Base-by-base conservation (phyloP, 2,329 filamentous ascomycete species). In the Fusarium secorum region DNA sequence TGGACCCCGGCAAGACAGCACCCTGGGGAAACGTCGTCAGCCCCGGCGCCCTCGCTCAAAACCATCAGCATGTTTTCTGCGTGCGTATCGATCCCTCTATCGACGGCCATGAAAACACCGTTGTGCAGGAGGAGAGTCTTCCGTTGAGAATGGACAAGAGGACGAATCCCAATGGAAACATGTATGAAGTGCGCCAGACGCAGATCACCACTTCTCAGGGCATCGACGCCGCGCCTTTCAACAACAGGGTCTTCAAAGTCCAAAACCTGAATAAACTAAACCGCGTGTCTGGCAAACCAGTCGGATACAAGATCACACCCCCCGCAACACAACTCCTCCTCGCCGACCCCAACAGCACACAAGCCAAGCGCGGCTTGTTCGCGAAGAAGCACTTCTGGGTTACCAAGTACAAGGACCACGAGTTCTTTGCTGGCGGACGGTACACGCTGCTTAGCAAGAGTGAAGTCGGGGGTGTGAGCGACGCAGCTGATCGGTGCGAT, bases 1-100 rank as follows among this genome's bases (percentile, higher is more conserved):
- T 91, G 60, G 86, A 87, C 60, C 86, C 80, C 73, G 85, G 86
- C 71, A 86, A 84, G 61, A 81, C 73, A 26, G 86, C 70, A 75
- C 78, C 77, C 11, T 91, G 85, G 76, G 89, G 89, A 24, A 91
- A 87, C 59, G 82, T 91, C 1, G 90, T 93, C 4, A 83, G 85
- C 0, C 86, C 88, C 0, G 90, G 90, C 0, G 87, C 90, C 0
- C 80, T 93, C 4, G 91, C 90, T 0, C 89, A 89, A 66, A 89
- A 91, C 77, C 90, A 93, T 71, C 91, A 93, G 76, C 91, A 93
- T 79, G 84, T 93, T 45, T 92, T 93, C 76, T 86, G 83, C 28
- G 79, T 89, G 44, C 85, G 90, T 2, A 87, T 93, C 52, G 90
- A 93, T 71, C 89, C 90, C 0, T 87, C 87, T 13, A 84, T 91